phyloP scores from a whole-genome alignment of 2,329 filamentous ascomycete genomes.

The Cyanodermella asteris region DNA sequence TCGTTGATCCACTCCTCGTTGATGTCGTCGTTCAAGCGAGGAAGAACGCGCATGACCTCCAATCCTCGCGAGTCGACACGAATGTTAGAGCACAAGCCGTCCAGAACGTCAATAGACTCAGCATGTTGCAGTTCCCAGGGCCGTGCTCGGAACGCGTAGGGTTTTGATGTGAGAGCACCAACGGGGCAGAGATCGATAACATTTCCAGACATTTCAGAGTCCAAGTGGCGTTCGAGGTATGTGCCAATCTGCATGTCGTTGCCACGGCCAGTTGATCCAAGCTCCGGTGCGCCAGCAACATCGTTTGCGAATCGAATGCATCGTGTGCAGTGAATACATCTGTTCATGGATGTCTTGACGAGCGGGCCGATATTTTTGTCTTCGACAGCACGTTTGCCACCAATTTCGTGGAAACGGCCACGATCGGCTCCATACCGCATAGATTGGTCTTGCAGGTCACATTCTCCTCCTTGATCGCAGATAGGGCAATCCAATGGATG shows the following conservation, averaged over 20 bases:
- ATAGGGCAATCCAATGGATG: conserved; percentile 92
- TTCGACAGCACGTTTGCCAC: conserved; percentile 91
- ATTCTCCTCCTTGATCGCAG: conserved; percentile 97
- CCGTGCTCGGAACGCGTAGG: conserved; percentile 87
- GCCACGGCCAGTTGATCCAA: conserved; percentile 83
- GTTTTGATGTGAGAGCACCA: conserved; percentile 87
- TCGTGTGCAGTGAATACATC: conserved; percentile 96
- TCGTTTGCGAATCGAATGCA: conserved; percentile 97
- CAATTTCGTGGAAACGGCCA: conserved; percentile 88
- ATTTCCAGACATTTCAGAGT: conserved; percentile 89
- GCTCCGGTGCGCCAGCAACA: conserved; percentile 80
- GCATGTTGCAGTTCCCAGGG: conserved; percentile 96
- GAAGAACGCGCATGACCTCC: conserved; percentile 87
- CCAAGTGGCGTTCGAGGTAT: conserved; percentile 82
- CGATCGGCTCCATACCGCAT: conserved; percentile 96
- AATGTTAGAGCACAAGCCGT: conserved; percentile 84
- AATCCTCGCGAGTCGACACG: conserved; percentile 80
- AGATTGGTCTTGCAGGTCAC: conserved; percentile 96
- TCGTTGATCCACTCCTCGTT: conserved; percentile 99
- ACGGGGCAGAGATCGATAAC: conserved; percentile 97
- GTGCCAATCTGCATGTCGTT: conserved; percentile 97
- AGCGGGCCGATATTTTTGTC: conserved; percentile 98
- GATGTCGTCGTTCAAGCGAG: conserved; percentile 86
- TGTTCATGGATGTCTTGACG: conserved; percentile 99
- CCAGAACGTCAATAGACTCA: conserved; percentile 84